Conservation (phyloP, 306 rosid species). For the Rosa persica region DNA sequence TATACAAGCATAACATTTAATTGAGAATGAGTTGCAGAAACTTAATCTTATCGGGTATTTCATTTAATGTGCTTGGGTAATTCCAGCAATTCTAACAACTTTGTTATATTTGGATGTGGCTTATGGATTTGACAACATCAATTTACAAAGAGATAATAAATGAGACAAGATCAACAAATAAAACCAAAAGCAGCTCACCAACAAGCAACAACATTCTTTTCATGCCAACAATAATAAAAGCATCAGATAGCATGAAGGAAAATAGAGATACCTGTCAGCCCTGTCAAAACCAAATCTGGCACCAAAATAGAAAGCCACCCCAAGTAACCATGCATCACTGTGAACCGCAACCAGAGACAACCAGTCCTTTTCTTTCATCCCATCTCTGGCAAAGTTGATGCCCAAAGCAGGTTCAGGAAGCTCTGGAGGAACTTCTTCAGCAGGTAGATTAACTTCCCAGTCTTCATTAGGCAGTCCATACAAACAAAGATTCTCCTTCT, state of each 20-base stretch:
- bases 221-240: neutral
- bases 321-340: conserved; percentile 53
- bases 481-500: conserved; percentile 58
- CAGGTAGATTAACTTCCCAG: conserved; percentile 61
- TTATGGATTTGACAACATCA: neutral
- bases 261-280: conserved; percentile 42
- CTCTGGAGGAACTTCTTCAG: conserved; percentile 63
- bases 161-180: neutral
- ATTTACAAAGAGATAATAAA: neutral
- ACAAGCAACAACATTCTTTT: neutral
- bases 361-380: conserved; percentile 57
- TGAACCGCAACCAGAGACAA: conserved; percentile 47
- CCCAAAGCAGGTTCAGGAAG: conserved; percentile 64
- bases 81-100: neutral
- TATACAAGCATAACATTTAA: neutral
- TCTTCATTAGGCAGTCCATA: conserved; percentile 53
- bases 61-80: neutral
- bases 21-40: neutral
- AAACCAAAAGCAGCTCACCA: neutral
- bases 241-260: neutral
- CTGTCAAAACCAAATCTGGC: conserved; percentile 51
- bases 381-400: conserved; percentile 67
- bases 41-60: neutral
- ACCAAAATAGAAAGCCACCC: conserved; percentile 53
- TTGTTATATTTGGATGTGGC: neutral